Evolutionary conservation across 768 basidiomycete genomes (phyloP), one percentile per base, ranked within the genome.

Genomic region (Porphyrellus cyaneotinctus): DNA sequence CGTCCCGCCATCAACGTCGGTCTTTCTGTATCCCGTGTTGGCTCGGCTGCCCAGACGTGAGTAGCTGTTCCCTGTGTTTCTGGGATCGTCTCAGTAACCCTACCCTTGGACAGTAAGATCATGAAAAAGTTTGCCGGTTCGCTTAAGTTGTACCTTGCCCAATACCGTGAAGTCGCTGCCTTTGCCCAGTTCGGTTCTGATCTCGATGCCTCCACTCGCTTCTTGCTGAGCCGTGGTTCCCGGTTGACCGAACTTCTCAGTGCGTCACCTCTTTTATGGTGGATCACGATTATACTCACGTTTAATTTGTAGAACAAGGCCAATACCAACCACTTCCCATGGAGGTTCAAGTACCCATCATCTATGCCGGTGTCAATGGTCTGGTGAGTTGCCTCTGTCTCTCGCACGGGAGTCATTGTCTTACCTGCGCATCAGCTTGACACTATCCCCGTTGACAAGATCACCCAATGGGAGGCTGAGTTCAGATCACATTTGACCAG

Each of bases 61-160:
- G 89, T 76, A 3, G 37, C 37, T 32, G 14, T 6, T 41, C 4
- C 1, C 26, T 15, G 2, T 43, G 17, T 22, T 23, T 26, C 24
- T 2, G 2, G 32, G n/a, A 22, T 51, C 28, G 26, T 38, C 32
- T 59, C 6, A 51, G 3, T 7, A 7, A 5, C 12, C 39, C 42
- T n/a, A 48, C 32, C 36, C 7, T 51, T 57, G 49, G 48, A 60
- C 58, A 90, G 87, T 63, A 93, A 95, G 78, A 93, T 98, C 78
- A 98, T 99, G 97, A 99, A 97, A 89, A 95, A 97, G 80, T 98
- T 98, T 65, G 97, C 97, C 65, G 97, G 97, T 82, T 98, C 97
- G 49, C 85, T 98, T 64, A 97, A 98, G 79, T 85, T 99, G 43
- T 99, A 99, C 85, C 91, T 99, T 61, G 97, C 97, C 28, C 97